Base-by-base conservation (phyloP, 768 basidiomycete genomes). In the Mycena galopus region DNA sequence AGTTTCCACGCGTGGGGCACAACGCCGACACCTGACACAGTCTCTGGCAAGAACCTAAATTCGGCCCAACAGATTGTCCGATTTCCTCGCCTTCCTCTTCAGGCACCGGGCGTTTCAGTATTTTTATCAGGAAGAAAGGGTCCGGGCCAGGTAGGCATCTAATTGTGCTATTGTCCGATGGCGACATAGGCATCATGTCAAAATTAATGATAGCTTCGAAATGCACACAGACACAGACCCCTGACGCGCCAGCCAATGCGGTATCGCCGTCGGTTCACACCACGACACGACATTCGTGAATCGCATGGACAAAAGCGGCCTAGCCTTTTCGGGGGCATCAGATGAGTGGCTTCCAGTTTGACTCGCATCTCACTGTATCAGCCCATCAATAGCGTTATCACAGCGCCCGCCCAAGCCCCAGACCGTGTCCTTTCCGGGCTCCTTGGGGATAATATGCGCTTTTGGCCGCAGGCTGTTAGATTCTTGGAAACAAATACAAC, bases 301-400 rank as follows among this genome's bases (percentile, higher is more conserved):
- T 39, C 19, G 32, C 30, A 59, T 8, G 32, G 27, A 17, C 19
- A 7, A 10, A 47, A 47, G 44, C 44, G 44, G 19, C 50, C 53
- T 65, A 65, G 69, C 69, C 69, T 50, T 71, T 71, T 71, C 33
- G 12, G 27, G 42, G 59, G 2, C 47, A 70, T 64, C 69, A 65
- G 69, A 65, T 44, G 68, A 63, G 68, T 56, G 55, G n/a, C 9
- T 23, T 16, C 33, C 39, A 19, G n/a, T 23, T 33, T 50, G 65
- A 44, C 42, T 47, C 44, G 30, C 11, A 30, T 50, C 60, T 61
- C 57, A 37, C 25, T 2, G 11, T 29, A n/a, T 35, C n/a, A 9
- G 23, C 16, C 21, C 2, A 37, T 47, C 44, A 29, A 17, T 17
- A 11, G 44, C 59, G 4, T 35, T 51, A 55, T 60, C 57, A 50